Conservation (phyloP, 2,329 filamentous ascomycete genomes). For the Diaporthe citriasiana region DNA sequence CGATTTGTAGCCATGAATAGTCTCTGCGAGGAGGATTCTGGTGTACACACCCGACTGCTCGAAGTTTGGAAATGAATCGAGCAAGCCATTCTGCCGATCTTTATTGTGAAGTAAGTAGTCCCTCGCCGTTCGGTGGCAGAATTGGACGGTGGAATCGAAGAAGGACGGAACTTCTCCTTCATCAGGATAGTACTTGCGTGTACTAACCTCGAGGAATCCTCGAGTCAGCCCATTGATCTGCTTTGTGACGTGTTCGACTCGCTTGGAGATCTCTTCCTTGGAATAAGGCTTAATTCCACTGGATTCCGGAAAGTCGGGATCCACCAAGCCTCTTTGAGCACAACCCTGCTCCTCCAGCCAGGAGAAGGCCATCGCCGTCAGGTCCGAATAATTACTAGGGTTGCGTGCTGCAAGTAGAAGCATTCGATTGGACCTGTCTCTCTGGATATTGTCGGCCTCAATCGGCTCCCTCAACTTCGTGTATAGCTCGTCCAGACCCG, state of each 20-base stretch:
- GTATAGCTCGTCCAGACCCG: conserved; percentile 19
- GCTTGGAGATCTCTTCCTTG: background rate
- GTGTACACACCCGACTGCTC: background rate
- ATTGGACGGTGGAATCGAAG: background rate
- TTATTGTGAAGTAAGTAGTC: background rate
- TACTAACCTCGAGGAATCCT: background rate
- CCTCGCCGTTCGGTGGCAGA: background rate
- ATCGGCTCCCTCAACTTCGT: conserved; percentile 16
- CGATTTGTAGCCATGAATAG: background rate
- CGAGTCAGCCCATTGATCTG: background rate
- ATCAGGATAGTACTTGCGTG: background rate
- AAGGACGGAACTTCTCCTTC: background rate
- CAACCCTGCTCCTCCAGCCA: background rate
- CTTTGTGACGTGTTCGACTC: background rate
- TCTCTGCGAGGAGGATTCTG: background rate
- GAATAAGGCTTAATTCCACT: background rate
- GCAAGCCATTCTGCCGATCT: background rate
- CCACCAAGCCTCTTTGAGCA: background rate
- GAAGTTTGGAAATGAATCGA: background rate
- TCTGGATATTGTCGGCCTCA: background rate
- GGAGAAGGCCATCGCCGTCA: conserved; percentile 4
- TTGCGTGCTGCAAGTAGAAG: background rate
- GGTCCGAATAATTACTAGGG: background rate
- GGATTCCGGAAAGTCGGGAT: background rate
- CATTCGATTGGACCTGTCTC: background rate